A percentile compares a stretch with the other conserved stretches of the same genome.
Evolutionary conservation across 148 eudicot genomes (phyloP).

Genomic region (Rhododendron ovatum): DNA sequence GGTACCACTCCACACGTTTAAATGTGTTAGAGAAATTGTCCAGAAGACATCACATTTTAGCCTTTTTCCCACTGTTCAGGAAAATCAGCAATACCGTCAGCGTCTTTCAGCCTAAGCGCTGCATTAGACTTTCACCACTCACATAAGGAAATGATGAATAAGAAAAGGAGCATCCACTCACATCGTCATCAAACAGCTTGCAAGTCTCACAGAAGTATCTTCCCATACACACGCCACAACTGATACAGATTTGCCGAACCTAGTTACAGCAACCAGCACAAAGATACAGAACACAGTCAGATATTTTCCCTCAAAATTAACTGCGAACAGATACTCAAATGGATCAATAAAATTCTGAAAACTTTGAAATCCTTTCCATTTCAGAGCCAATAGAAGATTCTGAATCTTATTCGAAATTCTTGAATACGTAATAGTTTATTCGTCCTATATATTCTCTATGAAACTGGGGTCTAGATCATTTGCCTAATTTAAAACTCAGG

Average conservation of each 20-base stretch:
- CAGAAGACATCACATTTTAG: background rate
- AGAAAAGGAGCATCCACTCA: conserved; percentile 30
- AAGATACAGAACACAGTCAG: conserved; percentile 6
- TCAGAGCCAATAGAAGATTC: background rate
- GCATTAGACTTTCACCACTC: background rate
- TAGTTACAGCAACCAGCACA: conserved; percentile 20
- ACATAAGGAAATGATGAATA: background rate
- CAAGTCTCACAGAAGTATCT: conserved; percentile 72
- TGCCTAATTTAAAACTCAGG: background rate
- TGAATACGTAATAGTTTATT: background rate
- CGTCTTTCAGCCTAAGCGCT: background rate
- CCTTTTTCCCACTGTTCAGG: background rate
- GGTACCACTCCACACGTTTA: background rate
- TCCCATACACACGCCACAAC: conserved; percentile 92
- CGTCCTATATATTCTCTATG: background rate
- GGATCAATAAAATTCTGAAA: too few species aligned
- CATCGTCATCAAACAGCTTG: conserved; percentile 88
- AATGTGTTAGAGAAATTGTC: background rate
- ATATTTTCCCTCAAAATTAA: background rate
- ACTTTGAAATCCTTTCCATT: background rate
- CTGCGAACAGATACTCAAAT: background rate
- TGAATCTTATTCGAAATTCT: too few species aligned
- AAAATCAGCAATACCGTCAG: background rate
- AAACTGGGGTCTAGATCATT: background rate
- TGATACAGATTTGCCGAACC: conserved; percentile 72